Conservation (phyloP, 768 basidiomycete species). For the Amanita rubescens region DNA sequence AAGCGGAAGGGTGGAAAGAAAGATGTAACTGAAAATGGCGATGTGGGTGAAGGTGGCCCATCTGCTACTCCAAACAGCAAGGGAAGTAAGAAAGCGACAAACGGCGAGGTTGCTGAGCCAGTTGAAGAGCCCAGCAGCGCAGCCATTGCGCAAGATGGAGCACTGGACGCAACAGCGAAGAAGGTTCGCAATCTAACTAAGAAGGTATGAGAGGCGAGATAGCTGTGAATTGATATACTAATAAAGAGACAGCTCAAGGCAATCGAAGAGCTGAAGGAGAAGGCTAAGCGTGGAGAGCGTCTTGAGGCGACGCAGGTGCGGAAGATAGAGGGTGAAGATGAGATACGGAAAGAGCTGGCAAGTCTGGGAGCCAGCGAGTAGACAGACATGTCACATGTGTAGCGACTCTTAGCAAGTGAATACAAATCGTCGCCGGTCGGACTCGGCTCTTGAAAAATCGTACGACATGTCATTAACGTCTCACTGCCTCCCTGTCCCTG, state of each 20-base stretch:
- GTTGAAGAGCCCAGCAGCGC: constrained; percentile 8
- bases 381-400: too few species aligned
- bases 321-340: constrained; percentile 91
- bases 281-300: constrained; percentile 81
- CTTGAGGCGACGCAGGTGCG: constrained; percentile 92
- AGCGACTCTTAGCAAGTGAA: background rate
- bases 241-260: constrained; percentile 72
- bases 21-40: constrained; percentile 21
- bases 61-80: constrained; percentile 24
- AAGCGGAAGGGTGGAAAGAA: constrained; percentile 50
- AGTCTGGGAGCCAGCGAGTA: constrained; percentile 21
- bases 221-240: background rate
- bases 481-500: background rate
- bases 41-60: constrained; percentile 9
- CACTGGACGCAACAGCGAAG: constrained; percentile 80
- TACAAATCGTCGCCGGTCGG: too few species aligned
- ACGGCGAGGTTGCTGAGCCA: constrained; percentile 13
- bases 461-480: background rate
- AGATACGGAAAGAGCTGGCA: constrained; percentile 75
- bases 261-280: constrained; percentile 97
- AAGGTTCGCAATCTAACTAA: constrained; percentile 93
- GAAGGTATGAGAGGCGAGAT: constrained; percentile 52
- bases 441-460: background rate
- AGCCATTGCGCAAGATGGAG: constrained; percentile 47
- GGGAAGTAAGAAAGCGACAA: constrained; percentile 22